Base-by-base conservation (phyloP, 768 basidiomycete species). In the Hebeloma cylindrosporum region DNA sequence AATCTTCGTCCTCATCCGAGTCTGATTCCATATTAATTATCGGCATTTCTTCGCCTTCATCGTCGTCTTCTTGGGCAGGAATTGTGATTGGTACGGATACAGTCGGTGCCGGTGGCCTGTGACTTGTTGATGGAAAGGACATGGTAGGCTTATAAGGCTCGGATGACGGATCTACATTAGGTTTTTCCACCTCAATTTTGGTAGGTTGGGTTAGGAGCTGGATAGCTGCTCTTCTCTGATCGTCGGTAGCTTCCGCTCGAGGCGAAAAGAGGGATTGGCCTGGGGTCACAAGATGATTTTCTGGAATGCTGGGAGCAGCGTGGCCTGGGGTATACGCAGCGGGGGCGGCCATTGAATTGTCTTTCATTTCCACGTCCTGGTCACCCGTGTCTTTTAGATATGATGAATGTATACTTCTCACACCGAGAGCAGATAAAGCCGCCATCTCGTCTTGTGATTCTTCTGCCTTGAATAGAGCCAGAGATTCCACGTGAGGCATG, bases 1-100 rank as follows among this genome's bases (percentile, higher is more conserved):
- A 48, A 32, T 60, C 53, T 47, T 58, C 69, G 25, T 77, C 77
- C 23, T 67, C 68, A 30, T 91, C 90, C 3, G 88, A 86, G 62
- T 92, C 89, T 1, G 89, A 91, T 29, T 75, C 81, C 70, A 89
- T 68, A 59, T 91, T 77, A 27, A 93, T 90, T 8, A 71, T 57
- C 2, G 90, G 90, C 71, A 93, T 82, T 34, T 80, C 78, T 49
- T 83, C 83, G 50, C 87, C 84, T n/a, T 76, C 75, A 10, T 88
- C 84, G 3, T 80, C 72, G 9, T 49, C 50, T 11, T 50, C 48
- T 34, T 33, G 42, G 8, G 14, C 28, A 10, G 42, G 30, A 20
- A 45, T 22, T 11, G 16, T 35, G 22, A 23, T 22, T 26, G 37
- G 3, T 40, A 25, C 14, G 4, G 11, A 26, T 3, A 10, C 40